Evolutionary conservation across 257 asterid genomes (phyloP).

Genomic region (Primulina huaijiensis): DNA sequence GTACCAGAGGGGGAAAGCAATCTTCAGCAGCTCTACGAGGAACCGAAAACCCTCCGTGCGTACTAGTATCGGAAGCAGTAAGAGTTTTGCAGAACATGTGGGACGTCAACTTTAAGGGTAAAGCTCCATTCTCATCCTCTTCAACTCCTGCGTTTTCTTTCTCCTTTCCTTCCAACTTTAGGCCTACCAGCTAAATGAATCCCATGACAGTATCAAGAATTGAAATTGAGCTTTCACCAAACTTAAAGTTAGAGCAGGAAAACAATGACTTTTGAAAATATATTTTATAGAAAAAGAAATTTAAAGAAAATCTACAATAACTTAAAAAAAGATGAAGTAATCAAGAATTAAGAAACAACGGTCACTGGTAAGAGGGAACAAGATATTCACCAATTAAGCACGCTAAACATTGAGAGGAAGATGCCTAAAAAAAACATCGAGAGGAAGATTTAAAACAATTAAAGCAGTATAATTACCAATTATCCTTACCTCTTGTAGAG

Average conservation of each 20-base stretch:
- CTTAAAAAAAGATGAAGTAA: neutral
- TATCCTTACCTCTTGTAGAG: constrained; percentile 65
- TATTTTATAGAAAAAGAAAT: constrained; percentile 8
- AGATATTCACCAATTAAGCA: constrained; percentile 3
- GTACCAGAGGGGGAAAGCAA: constrained; percentile 97
- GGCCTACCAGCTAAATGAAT: constrained; percentile 42
- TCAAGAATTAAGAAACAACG: constrained; percentile 15
- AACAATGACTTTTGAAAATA: constrained; percentile 6
- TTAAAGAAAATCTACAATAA: neutral
- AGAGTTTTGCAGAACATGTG: constrained; percentile 99
- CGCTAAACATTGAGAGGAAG: constrained; percentile 4
- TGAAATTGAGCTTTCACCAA: neutral
- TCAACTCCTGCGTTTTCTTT: constrained; percentile 42
- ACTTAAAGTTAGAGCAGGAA: neutral
- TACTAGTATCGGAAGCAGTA: constrained; percentile 96
- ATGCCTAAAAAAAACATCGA: neutral
- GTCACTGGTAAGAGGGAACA: constrained; percentile 6
- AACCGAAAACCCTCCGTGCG: constrained; percentile 98
- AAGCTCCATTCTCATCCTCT: constrained; percentile 54
- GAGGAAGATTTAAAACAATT: neutral
- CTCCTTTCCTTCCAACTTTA: constrained; percentile 57
- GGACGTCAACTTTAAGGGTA: constrained; percentile 63
- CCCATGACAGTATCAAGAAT: constrained; percentile 19
- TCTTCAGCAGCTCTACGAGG: constrained; percentile 99
- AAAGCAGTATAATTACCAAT: constrained; percentile 16